These are phyloP conservation scores for Yarrowia alimentaria DNA, from an alignment of 805 yeast genomes.

Conservation along the genomic window DNA sequence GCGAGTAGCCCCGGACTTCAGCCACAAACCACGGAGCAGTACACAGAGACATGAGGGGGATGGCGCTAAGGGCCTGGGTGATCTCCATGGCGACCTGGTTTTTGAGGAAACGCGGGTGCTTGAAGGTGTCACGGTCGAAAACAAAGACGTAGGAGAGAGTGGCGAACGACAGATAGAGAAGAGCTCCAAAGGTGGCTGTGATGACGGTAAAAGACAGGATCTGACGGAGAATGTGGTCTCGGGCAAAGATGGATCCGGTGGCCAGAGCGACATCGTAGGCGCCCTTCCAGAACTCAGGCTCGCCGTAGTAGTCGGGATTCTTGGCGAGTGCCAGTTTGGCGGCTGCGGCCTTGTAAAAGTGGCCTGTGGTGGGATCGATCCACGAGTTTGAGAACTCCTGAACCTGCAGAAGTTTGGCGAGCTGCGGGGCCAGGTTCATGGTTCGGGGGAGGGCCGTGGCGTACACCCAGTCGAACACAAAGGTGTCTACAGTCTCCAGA, in stretches of 20 bases:
- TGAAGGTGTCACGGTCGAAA: conserved; percentile 84
- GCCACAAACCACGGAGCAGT: conserved; percentile 88
- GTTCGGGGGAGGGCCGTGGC: conserved; percentile 60
- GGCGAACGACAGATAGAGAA: conserved; percentile 75
- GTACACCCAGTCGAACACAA: conserved; percentile 68
- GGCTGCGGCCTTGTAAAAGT: conserved; percentile 11
- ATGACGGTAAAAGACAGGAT: conserved; percentile 60
- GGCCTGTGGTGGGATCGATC: conserved; percentile 18
- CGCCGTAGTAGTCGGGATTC: conserved; percentile 54
- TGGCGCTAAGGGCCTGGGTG: conserved; percentile 70
- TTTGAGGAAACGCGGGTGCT: conserved; percentile 93
- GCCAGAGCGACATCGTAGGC: conserved; percentile 44
- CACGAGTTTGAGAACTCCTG: conserved; percentile 12
- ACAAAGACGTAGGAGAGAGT: conserved; percentile 71
- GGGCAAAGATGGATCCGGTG: conserved; percentile 63
- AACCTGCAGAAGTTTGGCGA: conserved; percentile 19
- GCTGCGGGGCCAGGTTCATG: conserved; percentile 9
- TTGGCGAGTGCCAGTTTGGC: conserved; percentile 9
- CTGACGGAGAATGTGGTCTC: conserved; percentile 75
- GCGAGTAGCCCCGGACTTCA: conserved; percentile 82
- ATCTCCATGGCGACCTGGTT: conserved; percentile 89
- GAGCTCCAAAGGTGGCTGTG: conserved; percentile 81
- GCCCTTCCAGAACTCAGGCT: conserved; percentile 59
- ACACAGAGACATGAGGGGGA: conserved; percentile 82
- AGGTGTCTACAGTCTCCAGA: conserved; percentile 75